Base-by-base conservation (phyloP, 2,329 filamentous ascomycete species). In the Arthrobotrys sinensis region DNA sequence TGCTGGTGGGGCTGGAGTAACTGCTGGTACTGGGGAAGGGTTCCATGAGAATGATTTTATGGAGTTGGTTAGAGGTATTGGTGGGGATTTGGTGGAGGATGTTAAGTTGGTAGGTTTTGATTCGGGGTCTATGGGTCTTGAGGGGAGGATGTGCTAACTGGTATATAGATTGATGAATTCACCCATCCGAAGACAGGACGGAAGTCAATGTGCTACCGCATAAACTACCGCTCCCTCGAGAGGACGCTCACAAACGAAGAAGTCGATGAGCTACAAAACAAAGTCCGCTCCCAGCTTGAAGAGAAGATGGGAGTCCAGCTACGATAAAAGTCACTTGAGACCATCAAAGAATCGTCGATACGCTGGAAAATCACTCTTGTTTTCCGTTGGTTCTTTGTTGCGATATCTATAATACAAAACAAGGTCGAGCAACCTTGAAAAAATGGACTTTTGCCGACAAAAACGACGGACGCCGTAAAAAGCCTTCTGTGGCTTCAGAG, bases 11-110 rank as follows among this genome's bases (percentile, higher is more conserved):
- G 62, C 14, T 34, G 81, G 84, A 80, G 80, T 81, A 80, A 83
- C 84, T 79, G 82, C 84, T 45, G 82, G 84, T 32, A 83, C 84
- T 55, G 82, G 84, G 45, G 83, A 84, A 24, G 83, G 84, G 64
- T 93, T 97, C 83, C 95, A 98, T 84, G 94, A 96, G 84, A 98
- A 98, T 85, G 96, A 99, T 84, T 87, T 98, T 64, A 98, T 98
- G 95, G 96, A 98, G 85, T 89, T 97, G 71, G 92, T 97, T 16
- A 90, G 96, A 80, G 91, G 91, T 81, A 88, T 95, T 55, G 93
- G 90, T 8, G 94, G 94, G 63, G 92, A 97, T 83, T 85, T 90
- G 21, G 93, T 96, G 40, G 96, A 99, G 85, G 93, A 97, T 84
- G 95, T 98, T 63, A 87, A 87, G 79, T 87, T 96, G 32, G 90